Base-by-base conservation (phyloP, 768 basidiomycete genomes). In the Lyophyllum decastes region DNA sequence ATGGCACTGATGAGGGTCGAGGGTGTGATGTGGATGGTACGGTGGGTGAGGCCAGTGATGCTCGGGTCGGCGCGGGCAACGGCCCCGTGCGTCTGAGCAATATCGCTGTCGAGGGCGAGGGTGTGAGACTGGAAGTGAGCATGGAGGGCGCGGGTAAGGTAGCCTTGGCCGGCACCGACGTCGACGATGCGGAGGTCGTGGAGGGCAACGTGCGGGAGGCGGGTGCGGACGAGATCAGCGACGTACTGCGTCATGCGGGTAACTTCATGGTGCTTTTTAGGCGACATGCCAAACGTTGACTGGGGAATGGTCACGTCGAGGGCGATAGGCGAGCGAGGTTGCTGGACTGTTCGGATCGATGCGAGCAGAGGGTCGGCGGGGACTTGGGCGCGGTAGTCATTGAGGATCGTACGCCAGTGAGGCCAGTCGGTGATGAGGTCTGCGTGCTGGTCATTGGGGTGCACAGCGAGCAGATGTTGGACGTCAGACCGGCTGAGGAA, bases 201-300 rank as follows among this genome's bases (percentile, higher is more conserved):
- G 6, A 12, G 8, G 14, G 6, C 35, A 12, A 38, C 14, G 35
- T 38, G 56, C 61, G n/a, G 66, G 59, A 26, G 64, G 47, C 19
- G 67, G 70, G 38, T 64, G 27, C 61, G 66, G 44, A 75, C 69
- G 27, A 86, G 66, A 17, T 63, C 64, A 38, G 69, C 48, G 35
- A 62, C 21, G 44, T 43, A 62, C 7, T 77, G 69, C 17, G 78
- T 73, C 88, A 90, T 90, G 48, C 82, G 80, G 1, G 72, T 61
- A 46, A 92, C 87, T 67, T 92, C 90, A 60, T 92, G 89, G 2
- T 74, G 72, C 67, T 92, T 92, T 68, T 92, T 92, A 5, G 88
- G 88, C 4, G 88, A 89, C 82, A 89, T 86, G 16, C 89, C 86
- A 45, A 69, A 65, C 4, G 61, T 21, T 9, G 66, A 60, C 25